Conservation (phyloP, 2,329 filamentous ascomycete genomes). For the Onygena corvina region DNA sequence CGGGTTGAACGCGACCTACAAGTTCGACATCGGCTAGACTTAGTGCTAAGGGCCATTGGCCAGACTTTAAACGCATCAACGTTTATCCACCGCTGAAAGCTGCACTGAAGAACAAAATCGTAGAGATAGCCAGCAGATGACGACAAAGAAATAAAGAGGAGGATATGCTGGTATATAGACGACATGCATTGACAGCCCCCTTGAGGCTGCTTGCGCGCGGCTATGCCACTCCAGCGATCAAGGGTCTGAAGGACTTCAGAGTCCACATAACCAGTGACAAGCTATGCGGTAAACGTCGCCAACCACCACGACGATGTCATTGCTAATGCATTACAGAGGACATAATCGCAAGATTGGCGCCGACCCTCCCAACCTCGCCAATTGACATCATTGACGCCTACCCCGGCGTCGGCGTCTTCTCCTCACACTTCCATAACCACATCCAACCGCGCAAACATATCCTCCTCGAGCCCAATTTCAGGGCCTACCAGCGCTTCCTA, state of each 20-base stretch:
- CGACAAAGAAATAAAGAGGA: too few species aligned
- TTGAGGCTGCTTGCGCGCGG: not conserved
- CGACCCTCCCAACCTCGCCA: conserved; percentile 54
- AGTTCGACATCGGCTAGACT: too few species aligned
- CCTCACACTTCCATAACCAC: conserved; percentile 58
- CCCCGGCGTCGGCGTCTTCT: conserved; percentile 69
- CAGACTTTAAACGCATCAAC: too few species aligned
- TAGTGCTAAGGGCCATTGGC: too few species aligned
- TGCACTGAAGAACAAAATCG: too few species aligned
- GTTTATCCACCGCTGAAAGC: too few species aligned
- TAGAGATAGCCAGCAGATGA: too few species aligned
- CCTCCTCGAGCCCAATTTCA: conserved; percentile 59
- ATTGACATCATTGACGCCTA: conserved; percentile 83
- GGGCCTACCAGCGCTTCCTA: conserved; percentile 51
- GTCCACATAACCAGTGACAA: conserved; percentile 23
- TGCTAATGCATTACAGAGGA: conserved; percentile 41
- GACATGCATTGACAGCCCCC: not conserved
- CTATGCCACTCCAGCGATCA: not conserved
- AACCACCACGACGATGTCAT: not conserved
- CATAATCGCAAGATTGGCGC: conserved; percentile 55
- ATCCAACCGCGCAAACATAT: conserved; percentile 72
- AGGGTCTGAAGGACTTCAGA: not conserved
- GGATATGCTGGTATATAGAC: too few species aligned
- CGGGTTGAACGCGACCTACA: too few species aligned
- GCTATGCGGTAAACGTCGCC: conserved; percentile 25